A percentile compares a stretch with the other conserved stretches of the same genome.
Conservation (phyloP, 352 stramenopile species). For the Phytophthora constricta region DNA sequence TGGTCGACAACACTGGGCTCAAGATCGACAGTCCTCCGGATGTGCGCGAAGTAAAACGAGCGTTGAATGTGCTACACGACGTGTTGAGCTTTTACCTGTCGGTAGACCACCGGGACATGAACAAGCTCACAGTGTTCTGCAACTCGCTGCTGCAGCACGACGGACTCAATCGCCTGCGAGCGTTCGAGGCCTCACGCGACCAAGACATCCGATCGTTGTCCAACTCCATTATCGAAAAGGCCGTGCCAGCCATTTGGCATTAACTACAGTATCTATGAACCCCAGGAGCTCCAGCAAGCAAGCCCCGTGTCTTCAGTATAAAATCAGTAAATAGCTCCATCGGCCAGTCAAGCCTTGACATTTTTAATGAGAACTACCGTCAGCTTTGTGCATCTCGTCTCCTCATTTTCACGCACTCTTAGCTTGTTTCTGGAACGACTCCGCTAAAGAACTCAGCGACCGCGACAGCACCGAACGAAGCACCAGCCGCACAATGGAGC, state of each 20-base stretch:
- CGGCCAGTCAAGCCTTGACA: too few species aligned
- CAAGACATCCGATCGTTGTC: slow-evolving; percentile 62
- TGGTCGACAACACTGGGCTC: slow-evolving; percentile 8
- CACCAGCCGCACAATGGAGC: slow-evolving; percentile 48
- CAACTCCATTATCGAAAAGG: slow-evolving; percentile 84
- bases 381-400: slow-evolving; percentile 1
- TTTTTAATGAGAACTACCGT: too few species aligned
- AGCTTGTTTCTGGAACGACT: slow-evolving; percentile 23
- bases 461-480: slow-evolving; percentile 38
- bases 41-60: slow-evolving; percentile 52
- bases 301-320: background rate
- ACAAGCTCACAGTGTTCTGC: slow-evolving; percentile 85
- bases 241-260: slow-evolving; percentile 83
- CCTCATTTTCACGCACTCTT: slow-evolving; percentile 27
- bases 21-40: slow-evolving; percentile 20
- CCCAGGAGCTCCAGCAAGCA: background rate
- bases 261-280: slow-evolving; percentile 40
- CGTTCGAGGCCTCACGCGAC: slow-evolving; percentile 59
- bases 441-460: slow-evolving; percentile 33
- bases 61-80: slow-evolving; percentile 69
- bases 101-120: slow-evolving; percentile 73
- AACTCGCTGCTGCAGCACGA: slow-evolving; percentile 82
- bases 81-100: slow-evolving; percentile 77
- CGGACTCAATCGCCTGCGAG: slow-evolving; percentile 66
- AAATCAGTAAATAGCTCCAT: slow-evolving; percentile 33